phyloP scores from a whole-genome alignment of 768 basidiomycete genomes.

The Steccherinum ochraceum region DNA sequence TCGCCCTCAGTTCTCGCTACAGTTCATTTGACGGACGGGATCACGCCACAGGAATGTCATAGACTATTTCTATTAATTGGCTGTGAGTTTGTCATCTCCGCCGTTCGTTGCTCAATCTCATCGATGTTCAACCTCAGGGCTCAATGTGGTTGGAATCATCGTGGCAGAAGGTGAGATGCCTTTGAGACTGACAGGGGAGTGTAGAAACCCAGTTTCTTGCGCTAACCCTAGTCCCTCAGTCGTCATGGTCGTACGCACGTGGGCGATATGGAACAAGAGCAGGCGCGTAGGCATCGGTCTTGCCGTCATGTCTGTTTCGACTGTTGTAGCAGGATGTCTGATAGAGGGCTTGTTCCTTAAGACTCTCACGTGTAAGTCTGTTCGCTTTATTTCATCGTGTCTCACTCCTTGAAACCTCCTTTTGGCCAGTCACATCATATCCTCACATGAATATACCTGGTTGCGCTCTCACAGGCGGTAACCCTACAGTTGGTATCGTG shows the following conservation, averaged over 20 bases:
- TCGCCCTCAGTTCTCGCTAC: too few relatives aligned
- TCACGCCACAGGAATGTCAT: too few relatives aligned
- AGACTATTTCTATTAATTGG: too few relatives aligned
- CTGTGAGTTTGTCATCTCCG: neutral
- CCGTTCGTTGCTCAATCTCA: too few relatives aligned
- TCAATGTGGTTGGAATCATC: conserved; percentile 1
- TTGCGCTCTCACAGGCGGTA: neutral
- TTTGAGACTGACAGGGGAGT: too few relatives aligned
- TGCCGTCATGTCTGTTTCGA: neutral
- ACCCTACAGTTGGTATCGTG: neutral
- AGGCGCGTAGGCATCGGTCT: neutral
- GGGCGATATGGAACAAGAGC: neutral
- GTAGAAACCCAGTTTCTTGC: neutral
- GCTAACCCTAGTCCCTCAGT: neutral
- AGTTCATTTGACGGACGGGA: too few relatives aligned
- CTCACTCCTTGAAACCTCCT: neutral
- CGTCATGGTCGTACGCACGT: neutral
- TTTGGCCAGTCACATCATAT: neutral
- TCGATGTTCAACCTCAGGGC: too few relatives aligned
- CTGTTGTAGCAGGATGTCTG: neutral
- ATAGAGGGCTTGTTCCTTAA: neutral
- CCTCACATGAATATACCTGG: neutral
- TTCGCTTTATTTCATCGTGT: neutral
- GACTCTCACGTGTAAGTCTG: neutral
- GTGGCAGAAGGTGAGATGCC: conserved; percentile 1